Evolutionary conservation across 108 stramenopile species (phyloP).

Genomic region (Pseudonitzschia pungens): DNA sequence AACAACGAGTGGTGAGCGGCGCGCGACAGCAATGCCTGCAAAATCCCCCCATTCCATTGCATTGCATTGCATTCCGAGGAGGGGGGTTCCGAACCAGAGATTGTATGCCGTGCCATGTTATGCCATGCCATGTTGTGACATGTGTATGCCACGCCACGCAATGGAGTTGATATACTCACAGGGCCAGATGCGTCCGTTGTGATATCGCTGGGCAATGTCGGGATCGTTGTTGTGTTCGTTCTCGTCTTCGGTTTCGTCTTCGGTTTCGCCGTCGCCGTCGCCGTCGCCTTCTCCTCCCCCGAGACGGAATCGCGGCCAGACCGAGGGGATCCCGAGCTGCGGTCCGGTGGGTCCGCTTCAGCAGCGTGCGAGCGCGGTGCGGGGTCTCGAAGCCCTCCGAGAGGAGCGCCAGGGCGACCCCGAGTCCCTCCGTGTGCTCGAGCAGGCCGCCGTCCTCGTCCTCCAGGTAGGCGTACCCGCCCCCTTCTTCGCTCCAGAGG

Average conservation of each 20-base stretch:
- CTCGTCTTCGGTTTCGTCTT: too few species aligned
- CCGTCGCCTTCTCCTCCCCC: background rate
- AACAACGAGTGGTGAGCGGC: too few species aligned
- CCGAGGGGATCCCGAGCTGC: conserved; percentile 33
- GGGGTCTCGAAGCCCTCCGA: conserved; percentile 17
- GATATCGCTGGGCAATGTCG: conserved; percentile 25
- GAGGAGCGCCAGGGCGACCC: conserved; percentile 31
- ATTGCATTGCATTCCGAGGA: too few species aligned
- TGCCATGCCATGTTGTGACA: too few species aligned
- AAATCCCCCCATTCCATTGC: too few species aligned
- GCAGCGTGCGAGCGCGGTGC: conserved; percentile 21
- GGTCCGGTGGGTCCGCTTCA: conserved; percentile 20
- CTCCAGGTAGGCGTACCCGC: conserved; percentile 31
- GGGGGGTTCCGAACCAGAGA: too few species aligned
- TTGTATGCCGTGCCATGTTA: too few species aligned
- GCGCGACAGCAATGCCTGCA: too few species aligned
- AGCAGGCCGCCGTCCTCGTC: conserved; percentile 25
- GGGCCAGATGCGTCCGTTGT: conserved; percentile 50
- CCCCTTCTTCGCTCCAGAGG: conserved; percentile 29
- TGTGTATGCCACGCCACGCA: too few species aligned
- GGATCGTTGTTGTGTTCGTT: too few species aligned
- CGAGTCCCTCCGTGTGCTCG: conserved; percentile 10
- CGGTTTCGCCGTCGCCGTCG: too few species aligned
- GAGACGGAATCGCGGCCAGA: conserved; percentile 41
- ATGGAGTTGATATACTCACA: too few species aligned